These are phyloP conservation scores for Apostasia ramifera DNA, from an alignment of 106 monocot species.

Conservation along the genomic window DNA sequence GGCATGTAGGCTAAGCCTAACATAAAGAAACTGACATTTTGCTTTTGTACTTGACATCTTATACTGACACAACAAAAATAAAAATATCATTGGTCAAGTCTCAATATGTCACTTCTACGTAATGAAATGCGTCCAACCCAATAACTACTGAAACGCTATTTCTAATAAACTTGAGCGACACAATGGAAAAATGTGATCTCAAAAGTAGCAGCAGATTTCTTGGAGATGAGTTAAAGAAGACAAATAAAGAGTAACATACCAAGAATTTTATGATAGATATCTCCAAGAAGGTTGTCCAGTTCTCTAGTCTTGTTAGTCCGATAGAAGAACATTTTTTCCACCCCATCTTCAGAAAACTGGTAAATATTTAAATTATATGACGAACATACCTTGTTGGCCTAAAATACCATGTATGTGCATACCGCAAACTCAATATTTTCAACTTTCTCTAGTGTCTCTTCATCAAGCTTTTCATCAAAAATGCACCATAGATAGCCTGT, in stretches of 20 bases:
- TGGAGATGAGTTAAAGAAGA: neutral
- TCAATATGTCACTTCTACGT: too few species aligned
- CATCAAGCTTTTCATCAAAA: slow-evolving; percentile 62
- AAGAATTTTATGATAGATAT: slow-evolving; percentile 99
- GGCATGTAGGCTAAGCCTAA: too few species aligned
- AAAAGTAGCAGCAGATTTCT: too few species aligned
- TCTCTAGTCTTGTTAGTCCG: slow-evolving; percentile 88
- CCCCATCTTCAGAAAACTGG: slow-evolving; percentile 92
- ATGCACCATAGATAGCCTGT: slow-evolving; percentile 89
- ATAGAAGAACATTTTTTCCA: slow-evolving; percentile 79
- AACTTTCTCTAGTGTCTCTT: slow-evolving; percentile 48
- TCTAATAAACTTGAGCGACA: too few species aligned
- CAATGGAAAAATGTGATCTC: too few species aligned
- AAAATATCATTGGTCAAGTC: too few species aligned
- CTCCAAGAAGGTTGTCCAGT: slow-evolving; percentile 87
- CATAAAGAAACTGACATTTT: too few species aligned
- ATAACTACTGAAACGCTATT: too few species aligned
- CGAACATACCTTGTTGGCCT: neutral
- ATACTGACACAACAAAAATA: too few species aligned
- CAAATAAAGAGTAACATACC: slow-evolving; percentile 34
- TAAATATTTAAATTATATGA: slow-evolving; percentile 13
- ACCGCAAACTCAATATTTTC: slow-evolving; percentile 86
- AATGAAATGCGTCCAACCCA: too few species aligned
- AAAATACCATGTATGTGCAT: slow-evolving; percentile 21
- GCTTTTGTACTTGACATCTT: too few species aligned